These are phyloP conservation scores for Prunus campanulata DNA, from an alignment of 306 rosid species.

Conservation along the genomic window DNA sequence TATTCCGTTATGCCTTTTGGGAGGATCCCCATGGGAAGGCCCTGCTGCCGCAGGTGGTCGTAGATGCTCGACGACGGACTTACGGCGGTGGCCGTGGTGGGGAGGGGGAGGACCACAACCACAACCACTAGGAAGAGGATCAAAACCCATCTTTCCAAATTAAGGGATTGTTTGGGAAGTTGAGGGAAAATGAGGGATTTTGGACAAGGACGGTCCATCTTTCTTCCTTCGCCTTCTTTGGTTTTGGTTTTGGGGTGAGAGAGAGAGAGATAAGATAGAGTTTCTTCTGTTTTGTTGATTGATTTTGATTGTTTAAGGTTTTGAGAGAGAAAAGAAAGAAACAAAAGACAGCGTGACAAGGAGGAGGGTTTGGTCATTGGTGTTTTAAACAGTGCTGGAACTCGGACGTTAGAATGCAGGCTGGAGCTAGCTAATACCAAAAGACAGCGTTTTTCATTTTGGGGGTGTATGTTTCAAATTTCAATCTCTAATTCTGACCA, in stretches of 20 bases:
- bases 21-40: constrained; percentile 81
- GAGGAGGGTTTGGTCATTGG: background rate
- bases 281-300: background rate
- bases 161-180: background rate
- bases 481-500: no score
- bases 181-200: constrained; percentile 9
- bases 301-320: background rate
- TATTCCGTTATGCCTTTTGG: constrained; percentile 65
- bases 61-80: constrained; percentile 42
- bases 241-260: background rate
- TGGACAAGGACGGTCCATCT: background rate
- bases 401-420: background rate
- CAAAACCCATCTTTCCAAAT: background rate
- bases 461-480: no score
- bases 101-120: constrained; percentile 10
- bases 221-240: background rate
- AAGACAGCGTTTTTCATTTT: background rate
- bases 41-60: constrained; percentile 59
- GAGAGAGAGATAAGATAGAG: background rate
- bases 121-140: background rate
- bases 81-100: constrained; percentile 4
- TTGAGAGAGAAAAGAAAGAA: no score
- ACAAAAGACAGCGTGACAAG: constrained; percentile 2
- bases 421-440: background rate
- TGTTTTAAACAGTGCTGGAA: background rate